A percentile compares a stretch with the other conserved stretches of the same genome.
phyloP scores from a whole-genome alignment of 306 rosid species.

The Adenanthera pavonina region DNA sequence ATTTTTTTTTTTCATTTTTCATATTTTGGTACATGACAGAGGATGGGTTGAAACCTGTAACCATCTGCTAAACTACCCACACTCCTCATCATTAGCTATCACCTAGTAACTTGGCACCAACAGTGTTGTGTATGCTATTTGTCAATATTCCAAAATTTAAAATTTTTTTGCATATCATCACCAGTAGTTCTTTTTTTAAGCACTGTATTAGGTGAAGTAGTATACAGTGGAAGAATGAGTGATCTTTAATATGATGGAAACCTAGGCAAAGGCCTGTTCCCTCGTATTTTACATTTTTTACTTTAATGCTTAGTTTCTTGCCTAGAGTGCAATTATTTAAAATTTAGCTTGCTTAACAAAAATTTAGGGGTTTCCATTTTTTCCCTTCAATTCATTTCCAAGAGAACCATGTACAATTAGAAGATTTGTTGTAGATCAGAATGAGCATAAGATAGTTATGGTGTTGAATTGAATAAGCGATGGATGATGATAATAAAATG shows the following conservation, averaged over 20 bases:
- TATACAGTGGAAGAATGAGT: neutral
- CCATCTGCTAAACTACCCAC: too few species aligned
- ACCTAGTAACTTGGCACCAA: constrained; percentile 13
- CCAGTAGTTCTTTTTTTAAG: neutral
- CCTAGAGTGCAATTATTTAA: neutral
- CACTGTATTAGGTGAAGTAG: neutral
- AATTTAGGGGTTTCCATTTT: neutral
- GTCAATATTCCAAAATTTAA: neutral
- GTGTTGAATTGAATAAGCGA: neutral
- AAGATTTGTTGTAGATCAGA: neutral
- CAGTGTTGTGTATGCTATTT: constrained; percentile 20
- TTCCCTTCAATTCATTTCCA: neutral
- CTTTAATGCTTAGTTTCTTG: neutral
- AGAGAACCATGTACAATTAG: neutral
- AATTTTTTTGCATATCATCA: constrained; percentile 14
- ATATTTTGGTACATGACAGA: too few species aligned
- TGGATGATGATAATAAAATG: neutral
- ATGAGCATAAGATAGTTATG: neutral
- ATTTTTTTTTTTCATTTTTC: neutral
- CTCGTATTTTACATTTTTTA: neutral
- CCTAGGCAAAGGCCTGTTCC: neutral
- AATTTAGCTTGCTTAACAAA: neutral
- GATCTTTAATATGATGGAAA: neutral
- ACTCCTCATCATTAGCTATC: neutral
- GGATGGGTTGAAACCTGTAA: too few species aligned